A percentile compares a stretch with the other conserved stretches of the same genome.
These are phyloP conservation scores for Penicillium oxalicum DNA, from an alignment of 2,329 filamentous ascomycete genomes.

Conservation along the genomic window DNA sequence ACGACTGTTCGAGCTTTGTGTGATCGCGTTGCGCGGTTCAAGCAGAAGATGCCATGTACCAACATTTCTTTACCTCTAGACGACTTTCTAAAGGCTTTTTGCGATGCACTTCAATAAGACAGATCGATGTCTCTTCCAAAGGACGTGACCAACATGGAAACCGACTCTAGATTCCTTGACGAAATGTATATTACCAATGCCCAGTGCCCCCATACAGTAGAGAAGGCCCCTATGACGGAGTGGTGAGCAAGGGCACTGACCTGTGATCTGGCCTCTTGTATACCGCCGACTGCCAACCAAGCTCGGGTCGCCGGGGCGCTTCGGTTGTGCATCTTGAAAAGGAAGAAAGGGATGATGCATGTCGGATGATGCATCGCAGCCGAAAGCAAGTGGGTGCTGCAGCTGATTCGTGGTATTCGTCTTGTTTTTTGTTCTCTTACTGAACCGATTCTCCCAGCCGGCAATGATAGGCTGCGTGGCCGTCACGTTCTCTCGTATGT, in stretches of 20 bases:
- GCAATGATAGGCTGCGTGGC: neutral
- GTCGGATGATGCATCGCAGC: neutral
- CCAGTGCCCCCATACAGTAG: too few relatives aligned
- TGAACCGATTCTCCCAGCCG: neutral
- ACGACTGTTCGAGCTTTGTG: neutral
- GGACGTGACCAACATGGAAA: neutral
- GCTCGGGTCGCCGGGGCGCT: too few relatives aligned
- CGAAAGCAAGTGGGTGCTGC: neutral
- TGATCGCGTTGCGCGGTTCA: conserved; percentile 3
- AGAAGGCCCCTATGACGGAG: neutral
- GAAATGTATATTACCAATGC: too few relatives aligned
- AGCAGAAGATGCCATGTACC: conserved; percentile 6
- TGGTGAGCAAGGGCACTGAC: neutral
- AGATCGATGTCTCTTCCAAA: neutral
- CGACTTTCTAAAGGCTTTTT: neutral
- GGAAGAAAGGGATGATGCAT: neutral
- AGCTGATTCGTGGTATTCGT: conserved; percentile 2
- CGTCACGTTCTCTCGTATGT: neutral
- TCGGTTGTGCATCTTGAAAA: too few relatives aligned
- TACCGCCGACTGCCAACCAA: too few relatives aligned
- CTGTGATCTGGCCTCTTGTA: neutral
- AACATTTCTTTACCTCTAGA: neutral
- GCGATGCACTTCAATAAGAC: neutral
- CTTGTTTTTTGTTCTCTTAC: neutral
- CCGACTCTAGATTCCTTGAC: too few relatives aligned